Conservation (phyloP, 306 rosid genomes). For the Mucuna pruriens region DNA sequence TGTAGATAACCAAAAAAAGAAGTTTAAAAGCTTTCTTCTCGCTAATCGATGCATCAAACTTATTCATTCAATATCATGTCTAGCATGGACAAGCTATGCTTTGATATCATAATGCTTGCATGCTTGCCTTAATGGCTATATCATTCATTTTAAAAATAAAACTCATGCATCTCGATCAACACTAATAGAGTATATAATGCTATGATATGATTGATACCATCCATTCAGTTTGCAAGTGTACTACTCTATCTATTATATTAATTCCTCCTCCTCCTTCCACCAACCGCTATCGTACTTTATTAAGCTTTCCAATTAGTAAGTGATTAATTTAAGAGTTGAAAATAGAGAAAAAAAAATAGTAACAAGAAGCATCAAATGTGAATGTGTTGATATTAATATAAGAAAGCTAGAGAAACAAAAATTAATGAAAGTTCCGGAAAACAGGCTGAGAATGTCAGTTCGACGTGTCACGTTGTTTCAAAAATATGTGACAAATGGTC, state of each 20-base stretch:
- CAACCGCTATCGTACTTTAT: neutral
- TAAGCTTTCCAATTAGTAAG: neutral
- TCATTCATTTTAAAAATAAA: neutral
- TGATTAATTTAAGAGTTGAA: neutral
- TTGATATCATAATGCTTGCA: constrained; percentile 36
- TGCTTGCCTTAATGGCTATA: constrained; percentile 7
- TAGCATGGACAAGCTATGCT: constrained; percentile 36
- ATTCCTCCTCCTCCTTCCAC: neutral
- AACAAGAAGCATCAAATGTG: neutral
- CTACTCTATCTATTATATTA: neutral
- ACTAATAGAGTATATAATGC: neutral
- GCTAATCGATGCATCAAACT: constrained; percentile 32
- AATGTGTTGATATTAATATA: neutral
- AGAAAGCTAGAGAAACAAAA: neutral
- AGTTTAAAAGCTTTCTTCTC: constrained; percentile 23
- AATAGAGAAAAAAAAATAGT: neutral
- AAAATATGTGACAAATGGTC: constrained; percentile 46
- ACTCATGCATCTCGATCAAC: neutral
- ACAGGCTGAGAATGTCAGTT: constrained; percentile 30
- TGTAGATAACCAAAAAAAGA: neutral
- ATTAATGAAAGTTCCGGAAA: neutral
- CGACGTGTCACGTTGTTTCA: constrained; percentile 30
- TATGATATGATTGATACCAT: neutral
- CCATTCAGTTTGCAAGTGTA: neutral
- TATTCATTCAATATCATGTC: constrained; percentile 29